These are phyloP conservation scores for Lachancea sp. DNA, from an alignment of 805 yeast genomes.

Conservation along the genomic window DNA sequence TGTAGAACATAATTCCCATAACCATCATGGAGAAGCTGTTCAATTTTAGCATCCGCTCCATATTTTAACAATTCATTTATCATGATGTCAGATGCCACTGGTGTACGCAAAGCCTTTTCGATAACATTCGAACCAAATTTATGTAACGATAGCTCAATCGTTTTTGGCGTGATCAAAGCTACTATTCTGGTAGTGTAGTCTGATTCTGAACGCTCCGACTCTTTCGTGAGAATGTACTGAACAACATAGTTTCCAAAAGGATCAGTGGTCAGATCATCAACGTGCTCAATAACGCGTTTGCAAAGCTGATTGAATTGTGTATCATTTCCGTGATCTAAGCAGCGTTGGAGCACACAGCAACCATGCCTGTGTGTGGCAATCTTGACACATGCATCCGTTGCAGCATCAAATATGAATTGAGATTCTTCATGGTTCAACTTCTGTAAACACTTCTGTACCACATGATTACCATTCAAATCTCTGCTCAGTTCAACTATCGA, in stretches of 20 bases:
- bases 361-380: conserved; percentile 96
- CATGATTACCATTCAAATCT: conserved; percentile 95
- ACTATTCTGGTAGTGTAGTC: conserved; percentile 33
- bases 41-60: conserved; percentile 30
- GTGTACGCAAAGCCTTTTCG: conserved; percentile 69
- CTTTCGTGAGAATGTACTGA: conserved; percentile 70
- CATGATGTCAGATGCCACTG: conserved; percentile 41
- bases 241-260: conserved; percentile 97
- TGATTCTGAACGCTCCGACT: conserved; percentile 29
- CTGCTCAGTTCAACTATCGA: conserved; percentile 75
- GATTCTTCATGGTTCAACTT: conserved; percentile 59
- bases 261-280: conserved; percentile 70
- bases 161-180: conserved; percentile 30
- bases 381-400: conserved; percentile 60
- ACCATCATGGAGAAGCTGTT: conserved; percentile 73
- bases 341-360: conserved; percentile 92
- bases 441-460: conserved; percentile 85
- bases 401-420: conserved; percentile 87
- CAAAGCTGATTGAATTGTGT: conserved; percentile 66
- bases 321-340: conserved; percentile 79
- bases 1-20: conserved; percentile 94
- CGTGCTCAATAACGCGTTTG: conserved; percentile 57
- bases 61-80: conserved; percentile 42
- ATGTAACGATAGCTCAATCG: conserved; percentile 59
- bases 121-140: conserved; percentile 93